Percentiles rank a stretch among this genome's conserved stretches.
These are phyloP conservation scores for Spathaspora sp. DNA, from an alignment of 805 yeast genomes.

Conservation along the genomic window DNA sequence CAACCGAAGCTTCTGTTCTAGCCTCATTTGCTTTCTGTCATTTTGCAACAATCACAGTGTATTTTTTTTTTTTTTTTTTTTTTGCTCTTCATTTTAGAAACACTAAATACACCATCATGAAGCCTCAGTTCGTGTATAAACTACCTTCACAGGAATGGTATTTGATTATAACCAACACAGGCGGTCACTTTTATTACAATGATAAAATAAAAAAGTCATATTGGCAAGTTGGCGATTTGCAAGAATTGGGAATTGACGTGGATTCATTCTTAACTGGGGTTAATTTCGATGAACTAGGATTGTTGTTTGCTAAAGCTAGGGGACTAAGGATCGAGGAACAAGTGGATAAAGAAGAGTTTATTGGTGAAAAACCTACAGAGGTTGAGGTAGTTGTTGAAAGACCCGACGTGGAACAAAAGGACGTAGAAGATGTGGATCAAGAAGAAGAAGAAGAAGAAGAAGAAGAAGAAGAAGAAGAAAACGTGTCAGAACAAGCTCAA, in stretches of 20 bases:
- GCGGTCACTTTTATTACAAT: conserved; percentile 31
- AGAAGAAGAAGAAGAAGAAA: neutral
- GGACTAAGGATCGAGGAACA: conserved; percentile 13
- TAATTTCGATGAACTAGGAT: conserved; percentile 26
- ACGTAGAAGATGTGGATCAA: neutral
- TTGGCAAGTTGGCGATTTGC: conserved; percentile 32
- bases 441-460: neutral
- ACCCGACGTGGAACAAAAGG: conserved; percentile 8
- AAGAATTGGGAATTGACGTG: conserved; percentile 17
- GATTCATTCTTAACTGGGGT: conserved; percentile 17
- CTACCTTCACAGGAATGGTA: conserved; percentile 22
- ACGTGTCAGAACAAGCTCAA: neutral
- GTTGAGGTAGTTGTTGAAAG: conserved; percentile 7
- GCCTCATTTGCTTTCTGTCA: neutral
- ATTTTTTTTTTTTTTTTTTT: neutral
- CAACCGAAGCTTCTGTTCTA: neutral
- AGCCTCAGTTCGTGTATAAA: conserved; percentile 17
- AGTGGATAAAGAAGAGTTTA: conserved; percentile 5
- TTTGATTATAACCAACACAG: conserved; percentile 22
- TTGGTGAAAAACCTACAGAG: conserved; percentile 4
- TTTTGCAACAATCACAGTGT: neutral
- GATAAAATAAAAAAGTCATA: conserved; percentile 15
- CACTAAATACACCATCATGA: neutral
- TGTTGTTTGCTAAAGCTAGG: conserved; percentile 23
- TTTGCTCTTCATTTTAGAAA: neutral